A percentile compares a stretch with the other conserved stretches of the same genome.
Evolutionary conservation across 208 protist genomes (phyloP).

Genomic region (Sergeia podlipaevii): DNA sequence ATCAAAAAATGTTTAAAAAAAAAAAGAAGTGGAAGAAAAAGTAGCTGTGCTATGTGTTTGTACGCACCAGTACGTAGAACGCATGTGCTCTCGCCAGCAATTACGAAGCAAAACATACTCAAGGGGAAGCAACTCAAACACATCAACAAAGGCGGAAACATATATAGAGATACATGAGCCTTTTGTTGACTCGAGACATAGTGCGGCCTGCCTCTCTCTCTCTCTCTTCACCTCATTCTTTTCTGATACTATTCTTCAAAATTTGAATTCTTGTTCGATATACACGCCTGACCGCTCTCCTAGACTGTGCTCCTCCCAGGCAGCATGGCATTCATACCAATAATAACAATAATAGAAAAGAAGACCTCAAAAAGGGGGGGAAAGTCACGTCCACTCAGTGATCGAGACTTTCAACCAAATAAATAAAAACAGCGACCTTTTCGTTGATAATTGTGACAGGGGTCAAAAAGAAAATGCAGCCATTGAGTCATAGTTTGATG

Average conservation of each 20-base stretch:
- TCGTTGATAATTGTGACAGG: not conserved
- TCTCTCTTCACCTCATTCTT: no score
- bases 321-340: no score
- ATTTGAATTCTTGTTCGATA: no score
- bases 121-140: not conserved
- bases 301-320: no score
- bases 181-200: constrained; percentile 5
- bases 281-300: no score
- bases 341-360: no score
- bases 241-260: no score
- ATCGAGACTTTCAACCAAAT: no score
- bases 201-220: no score
- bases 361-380: no score
- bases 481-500: constrained; percentile 6
- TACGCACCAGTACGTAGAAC: not conserved
- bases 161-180: constrained; percentile 2
- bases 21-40: not conserved
- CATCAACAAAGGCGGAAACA: not conserved
- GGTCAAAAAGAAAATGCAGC: not conserved
- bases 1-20: not conserved
- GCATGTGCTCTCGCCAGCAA: not conserved
- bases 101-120: not conserved
- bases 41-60: not conserved
- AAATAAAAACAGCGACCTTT: not conserved
- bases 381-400: no score